phyloP scores from a whole-genome alignment of 306 rosid species.

The Fragaria vesca region DNA sequence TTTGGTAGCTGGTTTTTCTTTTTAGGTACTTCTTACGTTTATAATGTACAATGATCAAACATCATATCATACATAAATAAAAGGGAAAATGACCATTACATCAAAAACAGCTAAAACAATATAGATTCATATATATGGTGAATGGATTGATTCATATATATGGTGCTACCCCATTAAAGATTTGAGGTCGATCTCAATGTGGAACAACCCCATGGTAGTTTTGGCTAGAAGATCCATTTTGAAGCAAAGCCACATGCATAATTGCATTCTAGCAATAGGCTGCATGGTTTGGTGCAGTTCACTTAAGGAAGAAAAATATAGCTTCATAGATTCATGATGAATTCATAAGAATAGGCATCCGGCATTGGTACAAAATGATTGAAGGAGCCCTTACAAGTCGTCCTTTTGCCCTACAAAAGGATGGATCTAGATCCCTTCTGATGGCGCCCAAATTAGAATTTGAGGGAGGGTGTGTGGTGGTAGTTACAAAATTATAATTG shows the following conservation, averaged over 20 bases:
- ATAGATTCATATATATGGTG: neutral
- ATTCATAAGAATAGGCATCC: neutral
- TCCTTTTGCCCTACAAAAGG: neutral
- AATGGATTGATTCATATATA: neutral
- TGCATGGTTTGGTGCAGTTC: neutral
- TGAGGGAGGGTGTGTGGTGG: neutral
- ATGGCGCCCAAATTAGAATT: neutral
- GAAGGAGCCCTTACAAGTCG: neutral
- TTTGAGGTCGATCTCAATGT: neutral
- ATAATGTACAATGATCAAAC: too few relatives aligned
- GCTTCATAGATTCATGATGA: neutral
- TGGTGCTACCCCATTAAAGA: neutral
- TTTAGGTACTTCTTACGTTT: too few relatives aligned
- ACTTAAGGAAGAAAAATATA: neutral
- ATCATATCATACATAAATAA: too few relatives aligned
- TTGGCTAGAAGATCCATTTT: neutral
- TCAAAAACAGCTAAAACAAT: too few relatives aligned
- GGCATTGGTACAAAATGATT: conserved; percentile 1
- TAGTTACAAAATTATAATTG: neutral
- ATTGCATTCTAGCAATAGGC: neutral
- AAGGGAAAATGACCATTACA: too few relatives aligned
- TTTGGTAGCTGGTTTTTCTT: too few relatives aligned
- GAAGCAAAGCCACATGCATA: conserved; percentile 21
- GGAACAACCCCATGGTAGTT: neutral
- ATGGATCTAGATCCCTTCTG: neutral